Evolutionary conservation across 441 rosid species (phyloP).

Genomic region (Erysimum cheiri): DNA sequence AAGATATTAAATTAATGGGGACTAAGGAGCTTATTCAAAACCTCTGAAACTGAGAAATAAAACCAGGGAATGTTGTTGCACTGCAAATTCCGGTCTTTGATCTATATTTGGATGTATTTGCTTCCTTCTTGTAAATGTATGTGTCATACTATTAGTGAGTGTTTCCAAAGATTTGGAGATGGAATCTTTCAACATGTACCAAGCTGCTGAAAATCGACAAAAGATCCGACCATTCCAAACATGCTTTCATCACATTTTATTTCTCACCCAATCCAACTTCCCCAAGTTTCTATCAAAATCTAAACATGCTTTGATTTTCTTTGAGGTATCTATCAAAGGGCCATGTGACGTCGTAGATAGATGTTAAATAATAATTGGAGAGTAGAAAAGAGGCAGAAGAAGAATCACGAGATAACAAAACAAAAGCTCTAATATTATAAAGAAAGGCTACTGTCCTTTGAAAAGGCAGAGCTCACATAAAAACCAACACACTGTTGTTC

Average conservation of each 20-base stretch:
- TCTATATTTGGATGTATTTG: too few species aligned
- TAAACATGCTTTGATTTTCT: too few species aligned
- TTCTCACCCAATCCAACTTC: not conserved
- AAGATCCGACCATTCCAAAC: not conserved
- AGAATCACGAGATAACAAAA: not conserved
- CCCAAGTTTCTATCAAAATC: not conserved
- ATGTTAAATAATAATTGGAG: not conserved
- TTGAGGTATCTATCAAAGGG: not conserved
- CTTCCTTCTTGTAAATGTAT: too few species aligned
- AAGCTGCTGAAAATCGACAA: not conserved
- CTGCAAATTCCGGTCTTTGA: too few species aligned
- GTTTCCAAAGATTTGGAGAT: not conserved
- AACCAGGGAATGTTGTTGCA: too few species aligned
- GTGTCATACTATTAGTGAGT: too few species aligned
- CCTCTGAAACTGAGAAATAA: too few species aligned
- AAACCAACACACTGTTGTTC: slow-evolving; percentile 6
- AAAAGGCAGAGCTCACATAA: slow-evolving; percentile 14
- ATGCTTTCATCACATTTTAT: slow-evolving; percentile 3
- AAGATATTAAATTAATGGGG: too few species aligned
- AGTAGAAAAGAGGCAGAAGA: not conserved
- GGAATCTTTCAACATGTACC: not conserved
- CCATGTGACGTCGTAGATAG: not conserved
- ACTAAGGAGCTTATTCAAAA: too few species aligned
- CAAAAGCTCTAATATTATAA: slow-evolving; percentile 2
- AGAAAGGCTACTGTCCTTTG: slow-evolving; percentile 5